These are phyloP conservation scores for Gaultheria prostrata DNA, from an alignment of 148 eudicot species.

Conservation along the genomic window DNA sequence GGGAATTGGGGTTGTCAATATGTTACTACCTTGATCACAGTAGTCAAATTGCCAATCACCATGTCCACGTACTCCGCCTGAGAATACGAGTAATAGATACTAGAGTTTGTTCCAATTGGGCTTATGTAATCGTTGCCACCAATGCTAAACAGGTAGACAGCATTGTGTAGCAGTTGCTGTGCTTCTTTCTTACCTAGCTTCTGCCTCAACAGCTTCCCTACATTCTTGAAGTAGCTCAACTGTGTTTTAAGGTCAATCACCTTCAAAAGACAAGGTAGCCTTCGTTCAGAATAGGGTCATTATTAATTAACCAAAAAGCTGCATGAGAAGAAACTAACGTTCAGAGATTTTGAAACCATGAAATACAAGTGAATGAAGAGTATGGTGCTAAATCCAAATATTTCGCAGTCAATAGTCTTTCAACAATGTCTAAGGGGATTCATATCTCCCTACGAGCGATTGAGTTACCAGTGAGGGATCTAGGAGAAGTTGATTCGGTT, in stretches of 20 bases:
- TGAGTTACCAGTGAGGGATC: too few species aligned
- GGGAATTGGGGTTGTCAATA: background rate
- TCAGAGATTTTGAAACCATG: too few species aligned
- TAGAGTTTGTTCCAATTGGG: slow-evolving; percentile 17
- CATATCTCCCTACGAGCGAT: too few species aligned
- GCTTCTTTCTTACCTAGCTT: slow-evolving; percentile 27
- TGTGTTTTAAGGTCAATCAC: slow-evolving; percentile 29
- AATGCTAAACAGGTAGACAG: slow-evolving; percentile 4
- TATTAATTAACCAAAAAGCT: too few species aligned
- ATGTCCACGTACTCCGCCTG: slow-evolving; percentile 20
- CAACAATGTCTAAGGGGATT: too few species aligned
- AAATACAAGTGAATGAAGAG: too few species aligned
- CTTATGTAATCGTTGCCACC: slow-evolving; percentile 37
- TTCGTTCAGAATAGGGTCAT: background rate
- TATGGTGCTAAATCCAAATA: too few species aligned
- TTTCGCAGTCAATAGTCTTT: too few species aligned
- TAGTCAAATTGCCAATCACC: slow-evolving; percentile 39
- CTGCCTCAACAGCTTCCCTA: slow-evolving; percentile 25
- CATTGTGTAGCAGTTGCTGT: background rate
- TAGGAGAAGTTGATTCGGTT: too few species aligned
- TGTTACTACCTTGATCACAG: slow-evolving; percentile 27
- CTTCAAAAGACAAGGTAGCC: slow-evolving; percentile 10
- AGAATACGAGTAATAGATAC: slow-evolving; percentile 12
- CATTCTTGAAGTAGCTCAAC: slow-evolving; percentile 26
- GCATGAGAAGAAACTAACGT: too few species aligned